phyloP scores from a whole-genome alignment of 2,329 filamentous ascomycete species.

The Graphilbum ipis-grandicollis region DNA sequence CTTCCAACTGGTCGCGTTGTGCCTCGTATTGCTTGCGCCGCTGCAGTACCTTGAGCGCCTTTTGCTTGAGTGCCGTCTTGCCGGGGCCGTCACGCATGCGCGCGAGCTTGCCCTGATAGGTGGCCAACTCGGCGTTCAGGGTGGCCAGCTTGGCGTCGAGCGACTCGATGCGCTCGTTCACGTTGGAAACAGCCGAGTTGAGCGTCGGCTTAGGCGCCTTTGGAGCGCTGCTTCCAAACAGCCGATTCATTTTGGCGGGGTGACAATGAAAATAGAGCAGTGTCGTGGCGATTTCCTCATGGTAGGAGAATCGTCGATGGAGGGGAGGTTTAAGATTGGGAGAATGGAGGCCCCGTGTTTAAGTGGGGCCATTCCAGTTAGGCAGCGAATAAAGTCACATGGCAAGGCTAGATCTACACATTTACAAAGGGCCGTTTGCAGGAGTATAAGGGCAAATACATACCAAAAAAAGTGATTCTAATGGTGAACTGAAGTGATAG shows the following conservation, averaged over 20 bases:
- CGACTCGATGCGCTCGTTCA: conserved; percentile 67
- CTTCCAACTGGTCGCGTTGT: conserved; percentile 83
- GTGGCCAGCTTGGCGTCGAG: conserved; percentile 92
- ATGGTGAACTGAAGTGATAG: too few relatives aligned
- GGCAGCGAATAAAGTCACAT: too few relatives aligned
- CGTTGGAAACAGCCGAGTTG: conserved; percentile 64
- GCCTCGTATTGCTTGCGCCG: conserved; percentile 87
- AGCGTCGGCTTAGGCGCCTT: conserved; percentile 82
- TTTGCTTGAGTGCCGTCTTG: conserved; percentile 82
- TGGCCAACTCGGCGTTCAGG: conserved; percentile 74
- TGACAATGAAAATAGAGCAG: too few relatives aligned
- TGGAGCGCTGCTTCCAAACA: conserved; percentile 59
- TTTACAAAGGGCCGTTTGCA: too few relatives aligned
- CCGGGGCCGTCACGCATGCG: conserved; percentile 95
- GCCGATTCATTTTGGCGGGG: conserved; percentile 74
- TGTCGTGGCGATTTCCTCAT: too few relatives aligned
- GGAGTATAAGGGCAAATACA: too few relatives aligned
- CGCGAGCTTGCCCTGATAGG: conserved; percentile 71
- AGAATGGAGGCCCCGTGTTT: too few relatives aligned
- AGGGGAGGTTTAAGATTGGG: too few relatives aligned
- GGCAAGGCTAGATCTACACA: too few relatives aligned
- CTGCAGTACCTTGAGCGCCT: conserved; percentile 85
- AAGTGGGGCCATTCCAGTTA: too few relatives aligned
- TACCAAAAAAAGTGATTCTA: too few relatives aligned
- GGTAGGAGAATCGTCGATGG: too few relatives aligned